phyloP scores from a whole-genome alignment of 805 yeast species.

The Millerozyma miso region DNA sequence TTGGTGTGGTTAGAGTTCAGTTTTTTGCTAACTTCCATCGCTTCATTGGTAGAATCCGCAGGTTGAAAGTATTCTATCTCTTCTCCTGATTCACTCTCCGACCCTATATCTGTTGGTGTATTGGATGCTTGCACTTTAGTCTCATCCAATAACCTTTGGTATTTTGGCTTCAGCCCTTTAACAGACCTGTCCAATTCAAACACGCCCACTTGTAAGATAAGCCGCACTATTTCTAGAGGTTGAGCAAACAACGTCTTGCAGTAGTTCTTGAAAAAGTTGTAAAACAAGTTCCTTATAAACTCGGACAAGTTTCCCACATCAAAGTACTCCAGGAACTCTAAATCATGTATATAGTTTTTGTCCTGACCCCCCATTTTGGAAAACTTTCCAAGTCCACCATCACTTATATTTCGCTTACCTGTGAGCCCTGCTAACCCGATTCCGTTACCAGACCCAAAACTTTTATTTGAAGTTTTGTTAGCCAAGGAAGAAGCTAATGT shows the following conservation, averaged over 20 bases:
- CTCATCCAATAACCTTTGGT: conserved; percentile 12
- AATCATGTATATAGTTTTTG: conserved; percentile 48
- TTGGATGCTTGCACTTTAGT: conserved; percentile 5
- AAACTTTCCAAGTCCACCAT: conserved; percentile 15
- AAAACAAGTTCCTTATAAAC: conserved; percentile 50
- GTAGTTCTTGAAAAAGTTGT: conserved; percentile 66
- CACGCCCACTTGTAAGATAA: conserved; percentile 76
- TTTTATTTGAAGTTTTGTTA: conserved; percentile 9
- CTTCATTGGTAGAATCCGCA: neutral
- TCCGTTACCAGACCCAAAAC: conserved; percentile 13
- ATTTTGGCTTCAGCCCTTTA: conserved; percentile 8
- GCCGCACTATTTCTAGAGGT: conserved; percentile 81
- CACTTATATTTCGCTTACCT: conserved; percentile 12
- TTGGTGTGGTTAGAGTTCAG: neutral
- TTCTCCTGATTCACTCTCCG: conserved; percentile 13
- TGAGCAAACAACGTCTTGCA: conserved; percentile 67
- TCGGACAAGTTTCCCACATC: conserved; percentile 57
- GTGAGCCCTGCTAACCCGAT: conserved; percentile 11
- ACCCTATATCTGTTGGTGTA: conserved; percentile 1
- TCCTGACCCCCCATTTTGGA: conserved; percentile 11
- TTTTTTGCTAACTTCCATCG: neutral
- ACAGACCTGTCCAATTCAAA: conserved; percentile 31
- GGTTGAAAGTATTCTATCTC: conserved; percentile 37
- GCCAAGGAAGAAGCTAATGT: conserved; percentile 19
- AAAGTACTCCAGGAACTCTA: conserved; percentile 64